Evolutionary conservation across 192 early-diverging fungal genomes (phyloP).

Genomic region (Podila horticola): DNA sequence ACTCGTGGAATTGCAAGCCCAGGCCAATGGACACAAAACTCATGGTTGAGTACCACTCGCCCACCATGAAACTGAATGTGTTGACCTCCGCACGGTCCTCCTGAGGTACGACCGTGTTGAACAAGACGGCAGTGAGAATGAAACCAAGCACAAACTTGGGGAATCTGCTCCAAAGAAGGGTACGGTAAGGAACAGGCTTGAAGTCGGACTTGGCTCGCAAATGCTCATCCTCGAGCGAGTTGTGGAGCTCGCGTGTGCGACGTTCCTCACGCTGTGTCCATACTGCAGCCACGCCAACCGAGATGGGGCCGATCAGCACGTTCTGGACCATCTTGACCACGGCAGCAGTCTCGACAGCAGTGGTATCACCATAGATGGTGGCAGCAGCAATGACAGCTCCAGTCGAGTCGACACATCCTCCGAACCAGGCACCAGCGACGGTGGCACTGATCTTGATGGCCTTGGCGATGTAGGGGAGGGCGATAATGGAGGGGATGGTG

Average conservation of each 20-base stretch:
- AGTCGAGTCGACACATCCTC: conserved; percentile 66
- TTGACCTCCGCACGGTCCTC: conserved; percentile 47
- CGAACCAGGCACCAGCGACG: conserved; percentile 64
- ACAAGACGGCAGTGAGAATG: conserved; percentile 56
- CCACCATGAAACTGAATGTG: conserved; percentile 60
- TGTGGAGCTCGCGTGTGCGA: conserved; percentile 23
- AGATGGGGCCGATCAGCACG: conserved; percentile 63
- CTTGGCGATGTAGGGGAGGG: conserved; percentile 62
- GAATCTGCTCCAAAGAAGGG: conserved; percentile 59
- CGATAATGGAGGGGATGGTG: conserved; percentile 63
- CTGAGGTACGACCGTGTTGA: conserved; percentile 56
- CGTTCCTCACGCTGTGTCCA: conserved; percentile 57
- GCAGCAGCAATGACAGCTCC: conserved; percentile 65
- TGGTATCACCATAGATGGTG: conserved; percentile 57
- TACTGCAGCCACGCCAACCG: conserved; percentile 56
- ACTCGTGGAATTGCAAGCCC: conserved; percentile 60
- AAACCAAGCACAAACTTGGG: conserved; percentile 66
- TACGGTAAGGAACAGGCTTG: conserved; percentile 25
- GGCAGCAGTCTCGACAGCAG: conserved; percentile 58
- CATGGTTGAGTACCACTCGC: conserved; percentile 64
- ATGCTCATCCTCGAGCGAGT: conserved; percentile 21
- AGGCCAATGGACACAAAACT: conserved; percentile 64
- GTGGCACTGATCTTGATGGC: conserved; percentile 43
- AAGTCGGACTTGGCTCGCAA: conserved; percentile 29
- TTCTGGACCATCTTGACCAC: conserved; percentile 68